Base-by-base conservation (phyloP, 1,284 basidiomycete genomes). In the Moesziomyces antarcticus region DNA sequence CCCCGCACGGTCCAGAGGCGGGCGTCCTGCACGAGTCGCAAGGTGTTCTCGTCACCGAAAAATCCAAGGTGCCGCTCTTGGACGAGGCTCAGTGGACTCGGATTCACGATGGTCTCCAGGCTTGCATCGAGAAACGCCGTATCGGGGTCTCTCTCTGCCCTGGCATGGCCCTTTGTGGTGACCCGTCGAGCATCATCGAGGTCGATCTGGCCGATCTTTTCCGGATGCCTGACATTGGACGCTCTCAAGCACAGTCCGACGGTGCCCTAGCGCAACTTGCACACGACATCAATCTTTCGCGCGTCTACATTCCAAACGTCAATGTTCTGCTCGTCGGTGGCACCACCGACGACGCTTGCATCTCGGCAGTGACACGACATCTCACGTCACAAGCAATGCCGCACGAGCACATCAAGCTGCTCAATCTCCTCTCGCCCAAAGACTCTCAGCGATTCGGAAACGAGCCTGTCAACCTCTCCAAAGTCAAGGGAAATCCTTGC, bases 391-490 rank as follows among this genome's bases (percentile, higher is more conserved):
- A 49, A 18, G 13, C 51, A 20, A 25, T 58, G 18, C 43, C 44
- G 6, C 51, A 53, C 33, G 47, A 6, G 2, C 30, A 45, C 0
- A 51, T 69, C 21, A 60, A 56, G 43, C 57, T 69, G n/a, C 57
- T 64, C 21, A n/a, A 66, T 40, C 37, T 52, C 8, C 66, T 69
- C 3, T 63, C 30, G 13, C 55, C 61, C 0, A 65, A 62, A 40
- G 71, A 73, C 42, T 49, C 51, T 13, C 44, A 50, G n/a, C 61
- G 66, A 10, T 65, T 30, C 30, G 58, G 56, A 0, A 62, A 69
- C 43, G 71, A 73, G 50, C 72, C 72, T 13, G 64, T 64, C 41
- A 70, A 52, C 16, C 57, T 67, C 1, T 73, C 71, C n/a, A 58
- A 56, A 18, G 71, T 73, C 30, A 41, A 53, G 41, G 74, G 74